Evolutionary conservation across 2,329 filamentous ascomycete species (phyloP).

Genomic region (Metarhizium sp.): DNA sequence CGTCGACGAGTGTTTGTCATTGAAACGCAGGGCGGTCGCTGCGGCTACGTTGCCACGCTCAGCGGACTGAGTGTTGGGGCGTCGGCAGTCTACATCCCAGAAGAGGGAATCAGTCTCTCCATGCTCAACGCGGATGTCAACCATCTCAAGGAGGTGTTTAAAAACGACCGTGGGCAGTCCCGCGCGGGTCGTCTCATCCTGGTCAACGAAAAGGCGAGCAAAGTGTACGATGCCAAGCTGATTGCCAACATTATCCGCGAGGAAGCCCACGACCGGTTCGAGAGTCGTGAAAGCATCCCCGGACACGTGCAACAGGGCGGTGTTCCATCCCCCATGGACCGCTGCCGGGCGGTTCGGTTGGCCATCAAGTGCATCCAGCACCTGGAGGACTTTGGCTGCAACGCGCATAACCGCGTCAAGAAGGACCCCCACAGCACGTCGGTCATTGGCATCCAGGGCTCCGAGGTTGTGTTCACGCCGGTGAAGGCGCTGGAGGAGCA

Average conservation of each 20-base stretch:
- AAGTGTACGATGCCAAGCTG: conserved; percentile 83
- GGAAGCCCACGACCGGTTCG: conserved; percentile 85
- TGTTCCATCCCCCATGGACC: conserved; percentile 90
- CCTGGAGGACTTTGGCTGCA: conserved; percentile 66
- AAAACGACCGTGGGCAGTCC: conserved; percentile 75
- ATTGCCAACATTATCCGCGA: conserved; percentile 94
- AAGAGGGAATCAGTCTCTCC: conserved; percentile 88
- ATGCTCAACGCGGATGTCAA: conserved; percentile 89
- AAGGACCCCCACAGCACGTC: conserved; percentile 63
- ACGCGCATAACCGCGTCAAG: conserved; percentile 56
- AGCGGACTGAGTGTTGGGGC: conserved; percentile 89
- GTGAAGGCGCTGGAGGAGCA: conserved; percentile 73
- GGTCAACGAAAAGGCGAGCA: conserved; percentile 90
- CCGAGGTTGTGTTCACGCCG: conserved; percentile 76
- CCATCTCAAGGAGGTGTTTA: conserved; percentile 78
- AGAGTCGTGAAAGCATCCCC: conserved; percentile 82
- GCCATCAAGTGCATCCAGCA: conserved; percentile 93
- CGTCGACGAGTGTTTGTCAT: conserved; percentile 93
- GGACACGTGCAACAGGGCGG: conserved; percentile 94
- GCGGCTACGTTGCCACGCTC: conserved; percentile 86
- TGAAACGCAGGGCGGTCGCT: conserved; percentile 91
- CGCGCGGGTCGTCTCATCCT: conserved; percentile 89
- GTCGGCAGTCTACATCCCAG: conserved; percentile 88
- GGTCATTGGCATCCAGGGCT: conserved; percentile 89
- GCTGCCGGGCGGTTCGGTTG: conserved; percentile 81